Percentiles rank a stretch among this genome's conserved stretches.
phyloP scores from a whole-genome alignment of 177 flowering plant genomes.

The Vitis hybrid region DNA sequence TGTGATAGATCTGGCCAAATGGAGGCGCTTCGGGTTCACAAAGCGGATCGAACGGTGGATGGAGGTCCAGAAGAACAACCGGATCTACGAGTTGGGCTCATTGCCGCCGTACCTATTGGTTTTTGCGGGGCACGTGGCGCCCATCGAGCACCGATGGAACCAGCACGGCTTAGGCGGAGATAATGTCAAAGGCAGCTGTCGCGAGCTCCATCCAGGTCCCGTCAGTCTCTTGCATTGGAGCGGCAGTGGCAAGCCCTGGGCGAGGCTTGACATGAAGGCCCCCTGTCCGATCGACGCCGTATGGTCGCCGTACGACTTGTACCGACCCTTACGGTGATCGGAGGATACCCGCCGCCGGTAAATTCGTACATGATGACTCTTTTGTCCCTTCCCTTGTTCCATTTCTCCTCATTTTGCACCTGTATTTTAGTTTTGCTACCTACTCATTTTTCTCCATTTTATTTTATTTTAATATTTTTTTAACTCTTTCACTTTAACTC shows the following conservation, averaged over 20 bases:
- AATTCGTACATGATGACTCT: constrained; percentile 20
- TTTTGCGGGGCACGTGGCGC: constrained; percentile 58
- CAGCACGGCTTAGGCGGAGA: constrained; percentile 71
- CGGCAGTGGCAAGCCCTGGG: constrained; percentile 69
- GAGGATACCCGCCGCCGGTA: constrained; percentile 20
- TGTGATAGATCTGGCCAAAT: constrained; percentile 56
- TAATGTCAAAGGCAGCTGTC: constrained; percentile 55
- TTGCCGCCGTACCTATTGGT: constrained; percentile 59
- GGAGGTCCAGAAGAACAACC: constrained; percentile 49
- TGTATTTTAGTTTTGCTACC: background rate
- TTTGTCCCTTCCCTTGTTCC: constrained; percentile 2
- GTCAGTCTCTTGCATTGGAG: constrained; percentile 63
- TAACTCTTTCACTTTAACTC: constrained; percentile 10
- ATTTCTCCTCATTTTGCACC: constrained; percentile 10
- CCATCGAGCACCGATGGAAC: constrained; percentile 68
- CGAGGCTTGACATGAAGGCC: constrained; percentile 41
- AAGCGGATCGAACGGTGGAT: constrained; percentile 59
- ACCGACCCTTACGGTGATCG: constrained; percentile 28
- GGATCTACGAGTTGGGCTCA: constrained; percentile 66
- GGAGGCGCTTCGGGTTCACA: constrained; percentile 55
- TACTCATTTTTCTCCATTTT: constrained; percentile 16
- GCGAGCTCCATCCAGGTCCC: constrained; percentile 60
- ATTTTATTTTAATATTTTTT: constrained; percentile 8
- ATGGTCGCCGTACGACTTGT: constrained; percentile 62
- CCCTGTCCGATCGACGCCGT: constrained; percentile 55